Evolutionary conservation across 2,329 filamentous ascomycete species (phyloP).

Genomic region (Pyrenophora teres): DNA sequence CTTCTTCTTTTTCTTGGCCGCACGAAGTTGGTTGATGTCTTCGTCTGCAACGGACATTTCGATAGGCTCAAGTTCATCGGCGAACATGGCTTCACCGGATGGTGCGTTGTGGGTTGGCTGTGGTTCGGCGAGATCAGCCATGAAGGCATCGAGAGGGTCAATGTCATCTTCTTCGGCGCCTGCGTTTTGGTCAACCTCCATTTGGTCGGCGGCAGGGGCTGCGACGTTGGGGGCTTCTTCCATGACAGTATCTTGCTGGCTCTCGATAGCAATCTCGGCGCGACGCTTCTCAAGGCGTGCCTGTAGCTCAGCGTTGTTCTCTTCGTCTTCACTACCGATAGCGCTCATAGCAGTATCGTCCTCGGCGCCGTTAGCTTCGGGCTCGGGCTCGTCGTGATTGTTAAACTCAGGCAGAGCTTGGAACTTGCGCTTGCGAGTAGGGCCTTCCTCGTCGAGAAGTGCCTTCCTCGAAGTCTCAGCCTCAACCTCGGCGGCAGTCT

Average conservation of each 20-base stretch:
- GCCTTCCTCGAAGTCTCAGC: constrained; percentile 72
- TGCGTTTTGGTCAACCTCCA: constrained; percentile 60
- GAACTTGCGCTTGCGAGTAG: constrained; percentile 81
- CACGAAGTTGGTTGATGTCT: constrained; percentile 56
- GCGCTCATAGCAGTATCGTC: constrained; percentile 77
- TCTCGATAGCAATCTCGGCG: constrained; percentile 64
- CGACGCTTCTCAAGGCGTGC: constrained; percentile 76
- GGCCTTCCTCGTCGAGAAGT: constrained; percentile 79
- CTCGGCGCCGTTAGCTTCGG: constrained; percentile 55
- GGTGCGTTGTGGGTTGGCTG: constrained; percentile 56
- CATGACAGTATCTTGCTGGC: constrained; percentile 55
- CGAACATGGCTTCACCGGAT: constrained; percentile 84
- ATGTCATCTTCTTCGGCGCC: constrained; percentile 69
- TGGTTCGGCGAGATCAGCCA: constrained; percentile 66
- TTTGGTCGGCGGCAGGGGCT: constrained; percentile 49
- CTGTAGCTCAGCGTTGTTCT: constrained; percentile 80
- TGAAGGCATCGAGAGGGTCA: constrained; percentile 96
- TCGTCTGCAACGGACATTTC: constrained; percentile 67
- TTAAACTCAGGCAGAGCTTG: constrained; percentile 82
- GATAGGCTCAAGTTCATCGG: constrained; percentile 75
- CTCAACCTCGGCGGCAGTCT: constrained; percentile 69
- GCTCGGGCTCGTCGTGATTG: constrained; percentile 49
- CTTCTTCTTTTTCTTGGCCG: constrained; percentile 84
- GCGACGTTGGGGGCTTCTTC: constrained; percentile 45
- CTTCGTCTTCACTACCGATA: constrained; percentile 83